Base-by-base conservation (phyloP, 257 asterid genomes). In the Lithospermum erythrorhizon region DNA sequence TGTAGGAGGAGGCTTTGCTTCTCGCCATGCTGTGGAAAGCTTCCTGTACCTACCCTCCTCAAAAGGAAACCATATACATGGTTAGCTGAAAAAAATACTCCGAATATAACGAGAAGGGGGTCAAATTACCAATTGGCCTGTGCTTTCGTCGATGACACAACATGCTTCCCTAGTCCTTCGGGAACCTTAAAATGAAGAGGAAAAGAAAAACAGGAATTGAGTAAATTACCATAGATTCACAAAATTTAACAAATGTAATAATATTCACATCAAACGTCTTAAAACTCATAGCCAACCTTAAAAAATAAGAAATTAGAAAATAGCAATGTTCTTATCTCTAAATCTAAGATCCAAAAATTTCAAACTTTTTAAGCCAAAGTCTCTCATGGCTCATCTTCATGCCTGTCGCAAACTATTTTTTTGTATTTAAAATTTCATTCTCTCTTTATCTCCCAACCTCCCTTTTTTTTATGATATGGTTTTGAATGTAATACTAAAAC, bases 21-120 rank as follows among this genome's bases (percentile, higher is more conserved):
- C 95, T 79, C 95, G 78, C 95, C 98, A 91, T 13, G 98, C 97
- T 24, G 61, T 90, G 0, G 98, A 83, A 23, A 91, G 85, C 72
- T 91, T 91, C 72, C 62, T 83, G 70, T 81, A 88, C 98, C 98
- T 88, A 79, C 29, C 64, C 41, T 60, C 74, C 57, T 29, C 66
- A 62, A 68, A 58, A 61, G 32, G 27, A 53, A 52, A 22, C 30
- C 54, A 20, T 3, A 32, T 13, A 19, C 59, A 53, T 13, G 9
- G 14, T 56, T 23, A 24, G 9, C 14, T 41, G 18, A 41, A 11
- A 16, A 41, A 11, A 18, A 41, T n/a, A n/a, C n/a, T n/a, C n/a
- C n/a, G 13, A 41, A 41, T 41, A 18, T 11, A 41, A 18, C 2
- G 14, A 41, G 49, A 41, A 41, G 8, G 1, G 15, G 9, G 7